Percentiles rank a stretch among this genome's conserved stretches.
phyloP scores from a whole-genome alignment of 108 stramenopile genomes.

The Ochromonas danica region DNA sequence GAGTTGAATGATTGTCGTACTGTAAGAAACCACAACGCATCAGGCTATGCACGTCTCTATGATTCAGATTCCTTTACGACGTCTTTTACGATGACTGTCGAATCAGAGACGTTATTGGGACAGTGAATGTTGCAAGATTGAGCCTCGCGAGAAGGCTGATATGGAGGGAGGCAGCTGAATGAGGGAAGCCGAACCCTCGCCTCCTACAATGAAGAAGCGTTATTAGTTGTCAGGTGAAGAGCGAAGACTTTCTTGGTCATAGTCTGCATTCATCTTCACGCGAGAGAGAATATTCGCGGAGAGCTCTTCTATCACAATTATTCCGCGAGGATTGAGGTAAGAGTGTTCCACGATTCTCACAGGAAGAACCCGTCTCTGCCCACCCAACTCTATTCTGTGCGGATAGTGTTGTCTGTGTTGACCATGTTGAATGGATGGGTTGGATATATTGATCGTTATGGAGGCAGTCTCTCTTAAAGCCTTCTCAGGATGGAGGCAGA shows the following conservation, averaged over 20 bases:
- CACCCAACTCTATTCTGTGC: slow-evolving; percentile 14
- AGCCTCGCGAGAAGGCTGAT: slow-evolving; percentile 13
- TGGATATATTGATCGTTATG: slow-evolving; percentile 17
- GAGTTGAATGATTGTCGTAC: slow-evolving; percentile 15
- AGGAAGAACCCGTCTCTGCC: slow-evolving; percentile 13
- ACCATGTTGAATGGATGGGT: slow-evolving; percentile 15
- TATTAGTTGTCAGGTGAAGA: slow-evolving; percentile 16
- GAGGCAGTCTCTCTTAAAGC: slow-evolving; percentile 14
- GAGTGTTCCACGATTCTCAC: slow-evolving; percentile 14
- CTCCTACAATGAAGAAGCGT: slow-evolving; percentile 15
- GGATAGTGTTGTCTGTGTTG: slow-evolving; percentile 15
- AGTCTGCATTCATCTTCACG: slow-evolving; percentile 15
- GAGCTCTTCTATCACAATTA: slow-evolving; percentile 10
- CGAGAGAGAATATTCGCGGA: slow-evolving; percentile 14
- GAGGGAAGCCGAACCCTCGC: slow-evolving; percentile 12
- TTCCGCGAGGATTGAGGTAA: slow-evolving; percentile 14
- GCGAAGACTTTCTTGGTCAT: slow-evolving; percentile 15
- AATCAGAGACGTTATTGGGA: slow-evolving; percentile 15
- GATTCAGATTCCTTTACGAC: slow-evolving; percentile 15
- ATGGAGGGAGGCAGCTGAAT: slow-evolving; percentile 13
- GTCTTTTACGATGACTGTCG: slow-evolving; percentile 15
- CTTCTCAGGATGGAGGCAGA: slow-evolving; percentile 13
- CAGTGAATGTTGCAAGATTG: slow-evolving; percentile 15
- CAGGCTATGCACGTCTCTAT: slow-evolving; percentile 14
- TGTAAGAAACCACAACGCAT: slow-evolving; percentile 10